A percentile compares a stretch with the other conserved stretches of the same genome.
phyloP scores from a whole-genome alignment of 2,329 filamentous ascomycete species.

The Colletotrichum caudatum region DNA sequence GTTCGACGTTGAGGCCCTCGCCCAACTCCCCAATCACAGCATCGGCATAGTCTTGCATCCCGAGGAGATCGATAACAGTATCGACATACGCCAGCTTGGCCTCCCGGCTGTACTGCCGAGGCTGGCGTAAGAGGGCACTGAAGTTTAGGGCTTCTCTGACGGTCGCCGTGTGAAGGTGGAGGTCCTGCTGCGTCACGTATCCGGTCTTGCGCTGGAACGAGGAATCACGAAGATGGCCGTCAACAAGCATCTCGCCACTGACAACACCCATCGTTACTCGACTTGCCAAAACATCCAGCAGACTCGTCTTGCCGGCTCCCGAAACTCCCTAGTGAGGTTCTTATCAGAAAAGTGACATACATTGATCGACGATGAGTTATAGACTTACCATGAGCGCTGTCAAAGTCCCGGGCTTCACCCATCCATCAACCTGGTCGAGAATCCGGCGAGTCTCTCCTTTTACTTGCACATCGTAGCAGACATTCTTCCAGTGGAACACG shows the following conservation, averaged over 20 bases:
- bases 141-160: slow-evolving; percentile 76
- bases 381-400: slow-evolving; percentile 74
- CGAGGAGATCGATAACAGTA: slow-evolving; percentile 47
- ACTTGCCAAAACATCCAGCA: slow-evolving; percentile 71
- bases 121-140: slow-evolving; percentile 75
- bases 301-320: slow-evolving; percentile 60
- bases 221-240: slow-evolving; percentile 70
- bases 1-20: slow-evolving; percentile 61
- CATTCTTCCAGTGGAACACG: slow-evolving; percentile 75
- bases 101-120: slow-evolving; percentile 61
- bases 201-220: slow-evolving; percentile 77
- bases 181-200: slow-evolving; percentile 75
- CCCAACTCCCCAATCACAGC: slow-evolving; percentile 76
- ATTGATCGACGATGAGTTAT: slow-evolving; percentile 67
- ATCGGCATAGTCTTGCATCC: slow-evolving; percentile 73
- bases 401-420: slow-evolving; percentile 76
- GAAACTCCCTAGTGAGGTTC: slow-evolving; percentile 28
- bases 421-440: slow-evolving; percentile 74
- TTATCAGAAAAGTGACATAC: neutral
- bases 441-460: slow-evolving; percentile 71
- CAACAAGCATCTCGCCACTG: slow-evolving; percentile 74
- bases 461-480: slow-evolving; percentile 78
- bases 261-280: slow-evolving; percentile 77
- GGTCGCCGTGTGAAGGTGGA: slow-evolving; percentile 33
- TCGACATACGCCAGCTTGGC: slow-evolving; percentile 49